Base-by-base conservation (phyloP, 192 early-diverging fungal species). In the Coemansia sp. region DNA sequence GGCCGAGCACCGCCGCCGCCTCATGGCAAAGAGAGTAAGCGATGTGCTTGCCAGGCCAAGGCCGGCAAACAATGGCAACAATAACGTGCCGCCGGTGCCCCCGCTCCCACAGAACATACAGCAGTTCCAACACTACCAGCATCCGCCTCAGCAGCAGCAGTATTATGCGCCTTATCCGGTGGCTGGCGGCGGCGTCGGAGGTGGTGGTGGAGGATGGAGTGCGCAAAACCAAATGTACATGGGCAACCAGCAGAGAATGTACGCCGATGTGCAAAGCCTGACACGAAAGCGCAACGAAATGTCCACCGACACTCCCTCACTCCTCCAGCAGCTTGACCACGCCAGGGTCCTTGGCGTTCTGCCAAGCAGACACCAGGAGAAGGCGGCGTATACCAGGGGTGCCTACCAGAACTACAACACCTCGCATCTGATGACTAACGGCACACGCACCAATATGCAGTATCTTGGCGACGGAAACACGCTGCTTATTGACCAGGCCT, bases 401-500 rank as follows among this genome's bases (percentile, higher is more conserved):
- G 71, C 64, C 3, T 80, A 80, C 55, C 77, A 80, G 55, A 70
- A 74, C 55, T 50, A 45, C 11, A 59, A 59, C 17, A 36, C 53
- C 3, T 61, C 63, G 17, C 59, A 44, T 19, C 25, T 66, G 17
- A 50, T 67, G 8, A 53, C 63, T 4, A 71, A 70, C 6, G 67
- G 50, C 29, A 34, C 67, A 22, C 61, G 53, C 15, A 29, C 67
- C 9, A 65, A 45, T n/a, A 59, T 64, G 9, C 70, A 73, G 52
- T 64, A 74, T 22, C 67, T 79, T 27, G 76, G 76, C 48, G 41
- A 74, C 22, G 71, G 76, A 33, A 67, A 73, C 54, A 70, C 76
- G 1, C 36, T 80, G 67, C 59, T 80, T 6, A 74, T 80, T 14
- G 77, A 80, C 38, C 71, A 59, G 13, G 72, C 73, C 6, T 62